Base-by-base conservation (phyloP, 306 rosid species). In the Trichosanthes cucumerina region DNA sequence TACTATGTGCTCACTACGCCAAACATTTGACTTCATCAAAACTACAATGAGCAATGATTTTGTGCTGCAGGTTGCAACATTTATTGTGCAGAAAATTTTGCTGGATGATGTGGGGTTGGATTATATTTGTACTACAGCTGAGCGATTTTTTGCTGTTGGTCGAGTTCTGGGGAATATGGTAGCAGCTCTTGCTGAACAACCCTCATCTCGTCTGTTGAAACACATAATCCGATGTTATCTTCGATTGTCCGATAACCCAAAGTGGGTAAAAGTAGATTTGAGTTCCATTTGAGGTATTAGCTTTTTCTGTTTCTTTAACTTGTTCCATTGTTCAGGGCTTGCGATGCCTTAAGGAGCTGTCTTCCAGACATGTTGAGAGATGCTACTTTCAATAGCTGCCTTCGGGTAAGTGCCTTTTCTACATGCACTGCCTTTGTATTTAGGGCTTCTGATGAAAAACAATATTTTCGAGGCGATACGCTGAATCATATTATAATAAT, bases 61-160 rank as follows among this genome's bases (percentile, higher is more conserved):
- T 73, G 31, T 76, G 28, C 50, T 84, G 79, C 82, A 91, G 96
- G 96, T 93, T 75, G 93, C 96, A 19, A 89, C 93, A 21, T 90
- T 88, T 78, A 89, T 91, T 57, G 87, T 93, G 66, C 96, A 89
- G 64, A 91, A 89, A 60, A 87, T 91, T 85, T 70, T 93, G 77
- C 82, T 89, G 82, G 93, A 93, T 23, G 91, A 91, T 52, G 87
- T 90, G 79, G 98, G 97, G 80, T 78, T 91, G 85, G 89, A 88
- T 78, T 88, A 91, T 82, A 80, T 93, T 13, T 93, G 97, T 76
- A 86, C 89, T 50, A 86, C 91, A 12, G 87, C 91, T 1, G 91
- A 89, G 63, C 88, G 93, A 18, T 91, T 91, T 79, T 88, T 82
- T 33, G 90, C 93, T 14, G 92, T 93, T 1, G 83, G 87, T 33